Percentiles rank a stretch among this genome's conserved stretches.
Conservation (phyloP, 2,329 filamentous ascomycete species). For the Alternaria ethzedia region DNA sequence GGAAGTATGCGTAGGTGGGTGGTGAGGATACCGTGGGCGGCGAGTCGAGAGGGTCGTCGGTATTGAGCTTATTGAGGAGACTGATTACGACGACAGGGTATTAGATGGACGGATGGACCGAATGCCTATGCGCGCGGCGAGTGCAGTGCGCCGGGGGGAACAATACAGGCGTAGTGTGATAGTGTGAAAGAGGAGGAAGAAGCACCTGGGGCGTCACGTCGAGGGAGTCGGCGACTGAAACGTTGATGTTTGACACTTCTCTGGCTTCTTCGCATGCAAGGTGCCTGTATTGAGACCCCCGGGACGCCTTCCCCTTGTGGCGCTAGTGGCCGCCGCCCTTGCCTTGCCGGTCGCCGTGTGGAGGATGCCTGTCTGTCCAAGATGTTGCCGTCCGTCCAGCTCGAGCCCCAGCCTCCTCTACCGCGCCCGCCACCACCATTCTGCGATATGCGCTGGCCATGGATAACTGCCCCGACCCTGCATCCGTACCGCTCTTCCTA, state of each 20-base stretch:
- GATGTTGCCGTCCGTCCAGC: not conserved
- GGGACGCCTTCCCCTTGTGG: conserved; percentile 4
- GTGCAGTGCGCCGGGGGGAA: not conserved
- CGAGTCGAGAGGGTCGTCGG: conserved; percentile 8
- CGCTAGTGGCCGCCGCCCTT: conserved; percentile 2
- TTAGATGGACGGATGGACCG: not conserved
- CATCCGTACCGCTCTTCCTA: conserved; percentile 12
- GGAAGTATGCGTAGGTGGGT: not conserved
- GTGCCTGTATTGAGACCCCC: not conserved
- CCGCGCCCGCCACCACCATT: conserved; percentile 21
- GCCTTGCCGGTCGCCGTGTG: not conserved
- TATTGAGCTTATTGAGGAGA: conserved; percentile 24
- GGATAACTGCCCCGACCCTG: conserved; percentile 17
- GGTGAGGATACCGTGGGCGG: conserved; percentile 16
- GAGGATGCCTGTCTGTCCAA: conserved; percentile 5
- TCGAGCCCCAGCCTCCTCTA: conserved; percentile 13
- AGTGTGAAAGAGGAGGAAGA: conserved; percentile 1
- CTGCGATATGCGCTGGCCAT: conserved; percentile 25
- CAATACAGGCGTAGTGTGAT: not conserved
- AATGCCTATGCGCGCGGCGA: not conserved
- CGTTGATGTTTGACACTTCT: conserved; percentile 7
- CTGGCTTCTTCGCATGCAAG: conserved; percentile 1
- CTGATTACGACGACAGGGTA: conserved; percentile 8
- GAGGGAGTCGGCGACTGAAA: conserved; percentile 1
- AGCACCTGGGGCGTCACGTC: not conserved